Conservation (phyloP, 176 grass and related monocot genomes). For the Echinochloa phyllopogon region DNA sequence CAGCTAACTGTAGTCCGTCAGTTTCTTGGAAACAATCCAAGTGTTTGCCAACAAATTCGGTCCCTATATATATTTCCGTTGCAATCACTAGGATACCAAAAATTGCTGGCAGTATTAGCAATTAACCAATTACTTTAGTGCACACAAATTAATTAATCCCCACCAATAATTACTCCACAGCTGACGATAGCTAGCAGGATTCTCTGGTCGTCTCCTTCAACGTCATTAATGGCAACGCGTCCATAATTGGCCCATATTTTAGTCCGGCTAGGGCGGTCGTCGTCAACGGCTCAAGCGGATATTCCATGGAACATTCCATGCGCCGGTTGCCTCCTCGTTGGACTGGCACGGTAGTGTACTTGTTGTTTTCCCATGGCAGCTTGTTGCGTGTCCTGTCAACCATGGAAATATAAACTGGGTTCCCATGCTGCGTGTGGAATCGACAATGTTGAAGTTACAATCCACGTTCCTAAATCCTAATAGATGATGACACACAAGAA, state of each 20-base stretch:
- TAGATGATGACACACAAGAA: too few relatives aligned
- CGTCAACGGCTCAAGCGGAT: conserved; percentile 29
- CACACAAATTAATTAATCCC: background rate
- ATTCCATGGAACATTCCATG: conserved; percentile 29
- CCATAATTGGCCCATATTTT: background rate
- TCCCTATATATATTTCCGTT: too few relatives aligned
- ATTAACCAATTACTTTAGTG: too few relatives aligned
- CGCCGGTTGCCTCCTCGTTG: background rate
- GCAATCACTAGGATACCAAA: too few relatives aligned
- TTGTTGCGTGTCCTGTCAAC: background rate
- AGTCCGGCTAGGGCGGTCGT: background rate
- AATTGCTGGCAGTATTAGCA: too few relatives aligned
- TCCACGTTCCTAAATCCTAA: background rate
- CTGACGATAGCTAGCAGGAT: background rate
- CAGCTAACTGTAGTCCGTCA: too few relatives aligned
- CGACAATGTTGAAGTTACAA: background rate
- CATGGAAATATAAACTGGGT: background rate
- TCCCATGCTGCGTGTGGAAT: background rate
- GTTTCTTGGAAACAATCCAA: too few relatives aligned
- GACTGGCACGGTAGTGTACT: background rate
- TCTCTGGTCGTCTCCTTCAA: background rate
- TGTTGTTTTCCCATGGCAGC: background rate
- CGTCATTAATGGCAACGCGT: background rate
- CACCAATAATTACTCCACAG: background rate
- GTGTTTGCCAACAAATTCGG: too few relatives aligned